Evolutionary conservation across 164 flowering plant genomes (phyloP).

Genomic region (Vitis riparia): DNA sequence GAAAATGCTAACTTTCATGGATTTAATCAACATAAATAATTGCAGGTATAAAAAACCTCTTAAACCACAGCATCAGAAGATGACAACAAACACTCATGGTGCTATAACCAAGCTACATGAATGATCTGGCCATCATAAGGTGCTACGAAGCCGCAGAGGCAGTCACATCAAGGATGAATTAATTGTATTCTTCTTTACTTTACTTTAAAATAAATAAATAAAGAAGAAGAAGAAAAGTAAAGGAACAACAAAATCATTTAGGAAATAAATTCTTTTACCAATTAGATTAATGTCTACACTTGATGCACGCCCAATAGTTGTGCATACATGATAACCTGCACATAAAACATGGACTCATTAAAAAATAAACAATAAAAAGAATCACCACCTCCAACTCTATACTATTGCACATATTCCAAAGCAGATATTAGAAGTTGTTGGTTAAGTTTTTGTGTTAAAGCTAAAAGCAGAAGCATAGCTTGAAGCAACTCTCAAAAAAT

Average conservation of each 20-base stretch:
- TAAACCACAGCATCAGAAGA: neutral
- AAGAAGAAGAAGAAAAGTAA: neutral
- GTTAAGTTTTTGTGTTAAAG: no score
- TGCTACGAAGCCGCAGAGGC: neutral
- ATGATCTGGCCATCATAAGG: neutral
- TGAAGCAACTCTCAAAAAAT: no score
- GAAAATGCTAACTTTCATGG: constrained; percentile 2
- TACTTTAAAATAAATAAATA: neutral
- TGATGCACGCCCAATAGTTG: constrained; percentile 53
- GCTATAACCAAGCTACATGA: neutral
- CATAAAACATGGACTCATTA: constrained; percentile 4
- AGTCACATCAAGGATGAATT: neutral
- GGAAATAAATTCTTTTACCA: constrained; percentile 38
- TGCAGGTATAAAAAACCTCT: neutral
- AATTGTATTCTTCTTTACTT: neutral
- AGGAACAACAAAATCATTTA: neutral
- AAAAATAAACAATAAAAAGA: neutral
- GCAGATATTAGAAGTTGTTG: no score
- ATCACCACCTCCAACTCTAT: neutral
- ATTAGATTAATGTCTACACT: constrained; percentile 40
- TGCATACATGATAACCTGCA: constrained; percentile 84
- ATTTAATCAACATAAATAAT: neutral
- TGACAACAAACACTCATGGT: neutral
- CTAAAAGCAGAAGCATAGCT: no score
- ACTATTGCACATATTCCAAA: neutral